Conservation (phyloP, 2,329 filamentous ascomycete genomes). For the Laburnicola sp. region DNA sequence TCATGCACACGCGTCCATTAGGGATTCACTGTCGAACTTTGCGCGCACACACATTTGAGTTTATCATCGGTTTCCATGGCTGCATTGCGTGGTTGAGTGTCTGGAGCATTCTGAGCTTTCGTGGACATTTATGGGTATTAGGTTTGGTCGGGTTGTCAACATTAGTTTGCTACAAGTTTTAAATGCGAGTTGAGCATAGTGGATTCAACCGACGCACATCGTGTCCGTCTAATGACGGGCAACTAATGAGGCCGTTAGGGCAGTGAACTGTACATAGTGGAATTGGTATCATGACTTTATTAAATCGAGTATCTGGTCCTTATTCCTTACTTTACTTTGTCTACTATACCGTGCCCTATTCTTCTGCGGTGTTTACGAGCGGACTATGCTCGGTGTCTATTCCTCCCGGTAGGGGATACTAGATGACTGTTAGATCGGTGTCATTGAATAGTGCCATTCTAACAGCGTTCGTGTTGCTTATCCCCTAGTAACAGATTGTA, state of each 20-base stretch:
- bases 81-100: conserved; percentile 38
- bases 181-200: conserved; percentile 19
- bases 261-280: conserved; percentile 24
- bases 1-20: conserved; percentile 4
- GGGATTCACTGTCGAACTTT: conserved; percentile 13
- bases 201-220: conserved; percentile 14
- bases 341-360: too few species aligned
- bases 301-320: neutral
- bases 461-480: too few species aligned
- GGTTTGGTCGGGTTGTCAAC: conserved; percentile 8
- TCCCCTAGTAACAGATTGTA: too few species aligned
- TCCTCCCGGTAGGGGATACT: too few species aligned
- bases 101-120: conserved; percentile 30
- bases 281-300: conserved; percentile 10
- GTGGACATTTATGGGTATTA: conserved; percentile 15
- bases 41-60: conserved; percentile 18
- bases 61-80: conserved; percentile 22
- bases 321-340: neutral
- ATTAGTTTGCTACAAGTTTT: conserved; percentile 10
- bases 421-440: too few species aligned
- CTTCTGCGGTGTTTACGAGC: too few species aligned
- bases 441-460: too few species aligned
- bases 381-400: too few species aligned
- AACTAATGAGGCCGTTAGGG: conserved; percentile 14
- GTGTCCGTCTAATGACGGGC: conserved; percentile 10